Base-by-base conservation (phyloP, 1,139 yeast genomes). In the Yamadazyma mexicana region DNA sequence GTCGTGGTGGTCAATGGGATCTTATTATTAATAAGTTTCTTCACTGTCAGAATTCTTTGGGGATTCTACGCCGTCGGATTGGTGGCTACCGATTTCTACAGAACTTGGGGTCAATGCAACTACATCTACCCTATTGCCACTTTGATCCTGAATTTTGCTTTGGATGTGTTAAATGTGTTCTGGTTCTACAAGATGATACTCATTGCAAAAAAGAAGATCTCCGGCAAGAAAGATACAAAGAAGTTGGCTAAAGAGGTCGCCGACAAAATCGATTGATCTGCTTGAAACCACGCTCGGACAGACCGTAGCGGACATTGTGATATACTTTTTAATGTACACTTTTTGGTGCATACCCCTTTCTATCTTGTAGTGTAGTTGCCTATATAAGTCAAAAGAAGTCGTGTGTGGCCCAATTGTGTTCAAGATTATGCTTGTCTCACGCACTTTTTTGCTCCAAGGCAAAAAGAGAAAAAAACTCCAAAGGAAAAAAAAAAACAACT, bases 101-200 rank as follows among this genome's bases (percentile, higher is more conserved):
- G 44, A 11, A 67, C 71, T 2, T 46, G 68, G 47, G 63, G 69
- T 48, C 45, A 57, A 23, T 44, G 57, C 12, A 52, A 56, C 20
- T 39, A 42, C 17, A 40, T 63, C 22, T 55, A 63, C 35, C 68
- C 73, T 5, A 23, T 49, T 6, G 51, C 79, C 27, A 78, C 86
- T 39, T 66, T 87, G 47, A 45, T 59, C 3, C 77, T 91, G 42
- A 91, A 92, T 61, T 49, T 79, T 18, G 64, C 79, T 7, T 74
- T 92, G 50, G 83, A 88, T 56, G 50, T 70, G 4, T 72, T 92
- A 57, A 92, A 92, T 59, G 67, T 80, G 7, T 77, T 73, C 50
- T 84, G 92, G 92, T 91, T 91, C 63, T 70, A 77, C 52, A 86
- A 88, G 61, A 92, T 92, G 98, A 61, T 87, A 29, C 58, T 61